Evolutionary conservation across 192 early-diverging fungal species (phyloP), one percentile per base, ranked within the genome.

Genomic region (Coemansia javaensis): DNA sequence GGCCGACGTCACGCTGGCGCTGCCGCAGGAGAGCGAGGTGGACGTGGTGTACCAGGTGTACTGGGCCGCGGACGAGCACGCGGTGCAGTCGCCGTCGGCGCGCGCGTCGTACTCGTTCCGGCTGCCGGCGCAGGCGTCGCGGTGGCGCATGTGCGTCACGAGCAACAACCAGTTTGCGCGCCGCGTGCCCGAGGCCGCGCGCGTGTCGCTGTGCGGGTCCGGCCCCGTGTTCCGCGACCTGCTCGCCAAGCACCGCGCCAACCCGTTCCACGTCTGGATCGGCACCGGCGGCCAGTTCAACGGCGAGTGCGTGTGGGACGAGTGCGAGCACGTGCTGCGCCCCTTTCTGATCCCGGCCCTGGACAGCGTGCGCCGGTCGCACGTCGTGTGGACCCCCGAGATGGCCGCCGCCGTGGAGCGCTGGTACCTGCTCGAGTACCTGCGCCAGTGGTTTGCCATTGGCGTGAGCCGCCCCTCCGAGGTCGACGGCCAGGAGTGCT

Each of bases 241-340:
- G 31, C 27, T 81, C 43, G 79, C 71, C 32, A 78, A 82, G 55
- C 83, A 85, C 50, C 63, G 68, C 14, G 72, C 72, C 15, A 79
- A 80, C 21, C 83, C 83, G 21, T 82, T 84, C 52, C 82, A 85
- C 47, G 76, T 85, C 16, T 78, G 85, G 78, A 51, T 87, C 14
- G 85, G 85, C 43, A 81, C 81, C 3, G 85, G 85, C 40, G 85
- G 84, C 32, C 85, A 87, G 55, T 70, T 87, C 20, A 78, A 75
- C 41, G 79, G 80, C 36, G 85, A 87, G 46, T 40, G 48, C 7
- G 53, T 87, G 30, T 75, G 80, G 63, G 66, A 82, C 10, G 78
- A 82, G 44, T 64, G 64, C 20, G 80, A 81, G 60, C 50, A 60
- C 20, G 70, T 44, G 33, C 78, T 87, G 78, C 64, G 58, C 14